Evolutionary conservation across 495 filamentous ascomycete genomes (phyloP), one percentile per base, ranked within the genome.

Genomic region (Jackrogersella minutella): DNA sequence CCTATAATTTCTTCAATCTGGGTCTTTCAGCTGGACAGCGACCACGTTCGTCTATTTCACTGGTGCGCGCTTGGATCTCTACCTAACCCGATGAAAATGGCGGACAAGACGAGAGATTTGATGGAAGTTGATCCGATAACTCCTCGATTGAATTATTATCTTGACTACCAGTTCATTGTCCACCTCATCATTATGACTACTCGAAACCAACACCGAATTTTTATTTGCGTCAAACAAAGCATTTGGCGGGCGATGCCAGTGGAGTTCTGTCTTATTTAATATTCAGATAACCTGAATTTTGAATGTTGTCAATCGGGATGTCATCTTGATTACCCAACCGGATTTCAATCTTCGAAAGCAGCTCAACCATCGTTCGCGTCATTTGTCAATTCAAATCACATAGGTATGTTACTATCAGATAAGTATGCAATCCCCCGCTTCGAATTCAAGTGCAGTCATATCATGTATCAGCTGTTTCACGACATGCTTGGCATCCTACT

Each of bases 11-110:
- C 57, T 60, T 43, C 14, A 36, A 21, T 33, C 30, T 58, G 19
- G 50, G 28, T 59, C 46, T 34, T 56, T 19, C 34, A 57, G 54
- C 56, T 64, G 49, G 36, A 51, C 26, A 30, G 17, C 21, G 61
- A 69, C 66, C 66, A 69, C 66, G 66, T 69, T 69, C 26, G 46
- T 37, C 46, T 14, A 59, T 69, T 57, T 69, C 60, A 69, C 66
- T 69, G 66, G 66, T 64, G 60, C 61, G 66, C 60, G 66, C 66
- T 53, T 69, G 49, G 30, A 57, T 39, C 34, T 43, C 22, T 52
- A 36, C 58, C 54, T 59, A 46, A 50, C 36, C 50, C 49, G 24
- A 58, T 46, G 46, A 30, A 41, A 37, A 17, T 40, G 43, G 34
- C 10, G 26, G 31, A 21, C 13, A 50, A 30, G 31, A 24, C 19